Base-by-base conservation (phyloP, 495 filamentous ascomycete species). In the Aspergillus sclerotiicarbonarius region DNA sequence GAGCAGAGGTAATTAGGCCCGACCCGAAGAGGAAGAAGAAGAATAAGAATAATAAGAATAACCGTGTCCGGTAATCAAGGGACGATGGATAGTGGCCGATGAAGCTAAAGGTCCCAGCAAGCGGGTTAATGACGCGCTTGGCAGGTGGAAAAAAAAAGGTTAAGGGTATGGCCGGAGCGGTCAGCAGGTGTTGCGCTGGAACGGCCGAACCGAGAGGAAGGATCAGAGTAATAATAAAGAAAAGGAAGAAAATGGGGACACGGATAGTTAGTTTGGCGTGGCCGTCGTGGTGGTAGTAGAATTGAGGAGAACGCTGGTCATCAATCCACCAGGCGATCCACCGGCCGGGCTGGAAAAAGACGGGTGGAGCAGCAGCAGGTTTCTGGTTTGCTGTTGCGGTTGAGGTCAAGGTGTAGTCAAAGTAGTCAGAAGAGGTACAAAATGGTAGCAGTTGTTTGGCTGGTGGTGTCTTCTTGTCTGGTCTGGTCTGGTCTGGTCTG, bases 61-160 rank as follows among this genome's bases (percentile, higher is more conserved):
- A 39, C 33, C 33, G 21, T 4, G 19, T 29, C 46, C 29, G 18
- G 47, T 32, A 32, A 50, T 32, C 29, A 32, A 50, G 47, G 31
- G 25, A 50, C 47, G 47, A 50, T 50, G 47, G 32, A 50, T 50
- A 50, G 47, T 50, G 47, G 12, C 47, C 47, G 47, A 50, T 50
- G 20, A 32, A 50, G 47, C 47, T 50, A 32, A 50, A 16, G 30
- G 47, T 29, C 31, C 47, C n/a, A 50, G 47, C 47, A 29, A 32
- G 16, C 47, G 47, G 47, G 21, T 31, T 50, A 31, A 53, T 37
- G 51, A 43, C 16, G 51, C 51, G 51, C 32, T 39, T 37, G 51
- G 51, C 32, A 43, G 49, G 29, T 18, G 30, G 30, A 51, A 51
- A 49, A 31, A 49, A 50, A 50, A 50, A 50, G 31, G 47, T 29